Evolutionary conservation across 306 rosid genomes (phyloP).

Genomic region (Acmispon strigosus): DNA sequence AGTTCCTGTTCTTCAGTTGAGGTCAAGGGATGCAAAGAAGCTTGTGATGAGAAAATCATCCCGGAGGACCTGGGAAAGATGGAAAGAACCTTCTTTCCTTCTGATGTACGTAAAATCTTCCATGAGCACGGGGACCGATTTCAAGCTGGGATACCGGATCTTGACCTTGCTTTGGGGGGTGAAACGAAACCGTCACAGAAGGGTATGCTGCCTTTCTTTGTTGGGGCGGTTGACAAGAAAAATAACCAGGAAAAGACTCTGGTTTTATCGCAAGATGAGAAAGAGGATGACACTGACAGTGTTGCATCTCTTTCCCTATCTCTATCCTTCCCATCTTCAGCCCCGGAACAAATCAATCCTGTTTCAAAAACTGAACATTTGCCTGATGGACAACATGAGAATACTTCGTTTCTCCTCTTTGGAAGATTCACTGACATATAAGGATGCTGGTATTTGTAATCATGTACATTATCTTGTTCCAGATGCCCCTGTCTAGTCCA

Average conservation of each 20-base stretch:
- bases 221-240: constrained; percentile 52
- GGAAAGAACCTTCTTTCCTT: constrained; percentile 79
- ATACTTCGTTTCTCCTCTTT: constrained; percentile 60
- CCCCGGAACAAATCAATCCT: constrained; percentile 45
- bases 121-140: constrained; percentile 26
- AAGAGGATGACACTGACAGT: no score
- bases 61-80: constrained; percentile 59
- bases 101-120: constrained; percentile 30
- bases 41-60: constrained; percentile 64
- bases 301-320: constrained; percentile 89
- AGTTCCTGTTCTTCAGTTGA: constrained; percentile 36
- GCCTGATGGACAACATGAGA: constrained; percentile 54
- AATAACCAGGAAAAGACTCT: no score
- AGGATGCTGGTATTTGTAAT: constrained; percentile 28
- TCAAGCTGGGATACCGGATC: constrained; percentile 57
- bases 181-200: constrained; percentile 51
- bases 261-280: no score
- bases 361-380: constrained; percentile 48
- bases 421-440: constrained; percentile 60
- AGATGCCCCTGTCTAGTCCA: constrained; percentile 29
- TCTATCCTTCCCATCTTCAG: constrained; percentile 75
- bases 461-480: constrained; percentile 37
- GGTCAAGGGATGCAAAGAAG: constrained; percentile 40
- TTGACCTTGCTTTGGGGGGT: constrained; percentile 87
- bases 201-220: constrained; percentile 73